Percentiles rank a stretch among this genome's conserved stretches.
Conservation (phyloP, 768 basidiomycete genomes). For the Phanerochaete carnosa region DNA sequence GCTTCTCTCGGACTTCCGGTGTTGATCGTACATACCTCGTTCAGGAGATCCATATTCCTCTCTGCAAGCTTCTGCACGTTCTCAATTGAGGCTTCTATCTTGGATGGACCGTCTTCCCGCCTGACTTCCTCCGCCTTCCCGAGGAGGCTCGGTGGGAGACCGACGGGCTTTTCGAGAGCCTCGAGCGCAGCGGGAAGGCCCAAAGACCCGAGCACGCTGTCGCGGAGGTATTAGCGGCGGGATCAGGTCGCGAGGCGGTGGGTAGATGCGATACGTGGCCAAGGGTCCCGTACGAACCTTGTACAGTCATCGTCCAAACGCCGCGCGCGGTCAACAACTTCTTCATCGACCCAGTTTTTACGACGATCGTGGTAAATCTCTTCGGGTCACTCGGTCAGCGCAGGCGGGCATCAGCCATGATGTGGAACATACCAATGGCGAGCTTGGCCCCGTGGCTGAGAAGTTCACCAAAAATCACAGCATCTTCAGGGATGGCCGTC, state of each 20-base stretch:
- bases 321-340: slow-evolving; percentile 56
- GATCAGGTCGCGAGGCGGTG: neutral
- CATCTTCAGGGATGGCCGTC: slow-evolving; percentile 47
- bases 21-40: slow-evolving; percentile 55
- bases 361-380: slow-evolving; percentile 88
- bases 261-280: neutral
- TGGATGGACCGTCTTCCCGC: slow-evolving; percentile 67
- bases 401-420: neutral
- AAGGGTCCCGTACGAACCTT: slow-evolving; percentile 2
- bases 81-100: slow-evolving; percentile 68
- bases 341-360: slow-evolving; percentile 63
- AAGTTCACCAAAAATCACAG: slow-evolving; percentile 69
- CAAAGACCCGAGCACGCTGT: slow-evolving; percentile 62
- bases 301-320: slow-evolving; percentile 60
- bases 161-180: slow-evolving; percentile 81
- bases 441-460: slow-evolving; percentile 85
- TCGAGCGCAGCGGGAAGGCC: slow-evolving; percentile 86
- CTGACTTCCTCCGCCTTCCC: slow-evolving; percentile 85
- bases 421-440: slow-evolving; percentile 67
- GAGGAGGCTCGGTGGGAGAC: slow-evolving; percentile 84
- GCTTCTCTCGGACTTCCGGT: slow-evolving; percentile 4
- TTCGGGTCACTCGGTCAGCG: slow-evolving; percentile 22
- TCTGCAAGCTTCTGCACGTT: slow-evolving; percentile 67
- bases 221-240: neutral
- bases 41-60: slow-evolving; percentile 58